Conservation (phyloP, 2,329 filamentous ascomycete species). For the Botryosphaeria agaves region DNA sequence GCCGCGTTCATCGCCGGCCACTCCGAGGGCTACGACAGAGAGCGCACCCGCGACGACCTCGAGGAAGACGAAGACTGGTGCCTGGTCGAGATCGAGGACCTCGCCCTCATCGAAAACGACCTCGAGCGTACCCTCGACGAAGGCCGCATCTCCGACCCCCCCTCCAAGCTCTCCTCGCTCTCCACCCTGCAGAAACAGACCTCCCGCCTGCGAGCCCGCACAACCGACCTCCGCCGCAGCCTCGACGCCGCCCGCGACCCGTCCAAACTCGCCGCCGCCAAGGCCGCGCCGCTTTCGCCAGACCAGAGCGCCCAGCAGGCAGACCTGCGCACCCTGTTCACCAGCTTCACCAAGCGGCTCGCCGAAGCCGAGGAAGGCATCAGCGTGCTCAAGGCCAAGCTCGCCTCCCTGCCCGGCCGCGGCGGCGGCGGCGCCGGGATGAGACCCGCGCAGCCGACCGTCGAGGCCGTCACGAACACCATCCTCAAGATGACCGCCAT, state of each 20-base stretch:
- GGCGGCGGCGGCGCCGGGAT: conserved; percentile 24
- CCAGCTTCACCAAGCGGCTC: conserved; percentile 55
- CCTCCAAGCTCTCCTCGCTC: conserved; percentile 50
- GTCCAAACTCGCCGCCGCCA: conserved; percentile 43
- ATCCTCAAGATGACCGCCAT: conserved; percentile 85
- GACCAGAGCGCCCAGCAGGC: conserved; percentile 74
- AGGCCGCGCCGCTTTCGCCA: conserved; percentile 58
- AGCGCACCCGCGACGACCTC: conserved; percentile 48
- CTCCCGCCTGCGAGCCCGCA: conserved; percentile 53
- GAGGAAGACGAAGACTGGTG: conserved; percentile 43
- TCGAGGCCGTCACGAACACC: conserved; percentile 81
- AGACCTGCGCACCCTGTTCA: conserved; percentile 62
- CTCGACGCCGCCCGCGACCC: conserved; percentile 54
- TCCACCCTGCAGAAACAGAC: conserved; percentile 53
- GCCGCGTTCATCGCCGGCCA: conserved; percentile 49
- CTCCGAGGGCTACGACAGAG: conserved; percentile 33
- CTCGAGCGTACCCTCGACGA: conserved; percentile 49
- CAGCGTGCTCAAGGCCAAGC: conserved; percentile 59
- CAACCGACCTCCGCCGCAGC: conserved; percentile 63
- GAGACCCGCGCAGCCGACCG: conserved; percentile 51
- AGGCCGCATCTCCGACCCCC: conserved; percentile 49
- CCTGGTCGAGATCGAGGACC: conserved; percentile 55
- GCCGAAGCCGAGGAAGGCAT: conserved; percentile 66
- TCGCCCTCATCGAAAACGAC: conserved; percentile 33
- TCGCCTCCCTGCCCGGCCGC: conserved; percentile 34